phyloP scores from a whole-genome alignment of 495 filamentous ascomycete species.

The Annulohypoxylon maeteangense region DNA sequence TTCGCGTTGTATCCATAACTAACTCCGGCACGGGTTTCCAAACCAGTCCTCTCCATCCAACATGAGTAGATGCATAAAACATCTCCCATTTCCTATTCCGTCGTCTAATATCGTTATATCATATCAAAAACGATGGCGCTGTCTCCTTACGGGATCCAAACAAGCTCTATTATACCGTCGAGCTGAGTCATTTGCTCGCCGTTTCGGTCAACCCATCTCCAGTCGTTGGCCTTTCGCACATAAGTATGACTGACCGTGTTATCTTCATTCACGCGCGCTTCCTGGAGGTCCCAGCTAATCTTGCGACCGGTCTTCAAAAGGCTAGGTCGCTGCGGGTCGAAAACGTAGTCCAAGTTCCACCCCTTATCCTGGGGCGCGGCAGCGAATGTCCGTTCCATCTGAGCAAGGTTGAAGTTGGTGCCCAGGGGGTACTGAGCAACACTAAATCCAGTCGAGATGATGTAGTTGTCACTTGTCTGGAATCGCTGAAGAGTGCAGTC shows the following conservation, averaged over 20 bases:
- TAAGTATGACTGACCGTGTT: slow-evolving; percentile 60
- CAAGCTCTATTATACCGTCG: slow-evolving; percentile 63
- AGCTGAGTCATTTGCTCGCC: slow-evolving; percentile 57
- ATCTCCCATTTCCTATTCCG: slow-evolving; percentile 37
- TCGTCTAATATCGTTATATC: slow-evolving; percentile 47
- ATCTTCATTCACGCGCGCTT: slow-evolving; percentile 54
- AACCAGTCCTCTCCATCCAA: slow-evolving; percentile 29
- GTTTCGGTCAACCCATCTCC: slow-evolving; percentile 58
- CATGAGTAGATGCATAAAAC: slow-evolving; percentile 39
- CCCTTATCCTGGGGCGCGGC: slow-evolving; percentile 64
- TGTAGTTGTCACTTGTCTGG: slow-evolving; percentile 70
- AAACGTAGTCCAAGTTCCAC: slow-evolving; percentile 63
- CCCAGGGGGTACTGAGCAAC: slow-evolving; percentile 70
- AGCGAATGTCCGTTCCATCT: slow-evolving; percentile 72
- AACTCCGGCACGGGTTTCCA: slow-evolving; percentile 25
- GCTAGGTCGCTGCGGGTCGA: slow-evolving; percentile 60
- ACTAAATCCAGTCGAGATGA: slow-evolving; percentile 74
- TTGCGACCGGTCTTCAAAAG: slow-evolving; percentile 62
- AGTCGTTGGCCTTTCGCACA: slow-evolving; percentile 59
- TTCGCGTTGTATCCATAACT: slow-evolving; percentile 11
- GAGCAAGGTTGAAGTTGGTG: slow-evolving; percentile 67
- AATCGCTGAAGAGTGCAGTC: slow-evolving; percentile 74
- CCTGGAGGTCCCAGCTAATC: slow-evolving; percentile 64
- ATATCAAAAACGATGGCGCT: slow-evolving; percentile 17
- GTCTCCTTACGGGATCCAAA: slow-evolving; percentile 57